Conservation (phyloP, 257 asterid genomes). For the Solanum clarkiae region DNA sequence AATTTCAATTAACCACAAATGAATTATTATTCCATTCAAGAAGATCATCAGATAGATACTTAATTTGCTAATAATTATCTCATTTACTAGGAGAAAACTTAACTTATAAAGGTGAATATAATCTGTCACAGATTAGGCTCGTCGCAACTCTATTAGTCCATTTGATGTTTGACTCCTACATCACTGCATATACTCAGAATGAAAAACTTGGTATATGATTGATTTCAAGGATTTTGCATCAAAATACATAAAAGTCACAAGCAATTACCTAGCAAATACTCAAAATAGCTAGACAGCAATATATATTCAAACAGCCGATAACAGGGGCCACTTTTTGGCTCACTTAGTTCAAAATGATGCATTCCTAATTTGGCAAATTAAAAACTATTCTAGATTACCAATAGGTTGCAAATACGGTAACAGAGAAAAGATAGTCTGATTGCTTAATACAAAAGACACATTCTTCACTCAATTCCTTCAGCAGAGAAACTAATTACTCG, state of each 20-base stretch:
- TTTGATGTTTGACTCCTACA: not conserved
- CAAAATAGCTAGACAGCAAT: not conserved
- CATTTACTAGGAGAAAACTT: too few species aligned
- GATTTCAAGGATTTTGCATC: not conserved
- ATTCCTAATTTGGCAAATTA: too few species aligned
- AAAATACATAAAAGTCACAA: not conserved
- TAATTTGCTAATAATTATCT: too few species aligned
- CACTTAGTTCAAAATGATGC: too few species aligned
- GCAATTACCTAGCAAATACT: not conserved
- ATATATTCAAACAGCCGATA: not conserved
- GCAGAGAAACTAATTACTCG: conserved; percentile 23
- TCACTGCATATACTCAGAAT: not conserved
- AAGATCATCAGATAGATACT: too few species aligned
- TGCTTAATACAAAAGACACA: too few species aligned
- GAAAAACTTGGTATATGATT: not conserved
- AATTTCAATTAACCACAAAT: too few species aligned
- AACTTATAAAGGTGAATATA: not conserved
- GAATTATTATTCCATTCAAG: too few species aligned
- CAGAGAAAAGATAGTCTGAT: not conserved
- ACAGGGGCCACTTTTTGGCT: too few species aligned
- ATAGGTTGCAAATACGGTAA: not conserved
- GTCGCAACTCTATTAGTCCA: not conserved
- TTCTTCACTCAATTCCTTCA: not conserved
- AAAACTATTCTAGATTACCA: not conserved
- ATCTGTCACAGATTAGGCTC: not conserved